Conservation (phyloP, 257 asterid species). For the Solanum dulcamara region DNA sequence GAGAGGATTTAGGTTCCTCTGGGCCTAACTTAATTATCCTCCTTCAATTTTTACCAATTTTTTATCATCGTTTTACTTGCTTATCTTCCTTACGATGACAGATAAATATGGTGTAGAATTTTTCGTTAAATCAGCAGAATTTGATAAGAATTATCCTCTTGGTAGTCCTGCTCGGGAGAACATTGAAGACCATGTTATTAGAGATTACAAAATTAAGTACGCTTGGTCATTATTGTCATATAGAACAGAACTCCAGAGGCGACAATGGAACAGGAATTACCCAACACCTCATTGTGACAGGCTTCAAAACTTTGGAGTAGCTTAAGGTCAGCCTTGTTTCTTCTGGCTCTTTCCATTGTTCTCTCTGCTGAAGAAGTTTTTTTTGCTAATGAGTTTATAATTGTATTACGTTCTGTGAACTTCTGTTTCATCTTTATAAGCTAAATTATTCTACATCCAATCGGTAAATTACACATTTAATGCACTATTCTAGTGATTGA, state of each 20-base stretch:
- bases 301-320: slow-evolving; percentile 57
- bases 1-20: slow-evolving; percentile 52
- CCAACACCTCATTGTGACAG: slow-evolving; percentile 92
- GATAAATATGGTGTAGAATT: slow-evolving; percentile 65
- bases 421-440: neutral
- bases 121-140: slow-evolving; percentile 61
- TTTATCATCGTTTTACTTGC: slow-evolving; percentile 75
- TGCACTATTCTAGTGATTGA: neutral
- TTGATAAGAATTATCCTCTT: slow-evolving; percentile 53
- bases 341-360: neutral
- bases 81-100: slow-evolving; percentile 63
- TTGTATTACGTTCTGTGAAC: neutral
- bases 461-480: neutral
- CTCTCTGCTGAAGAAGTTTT: neutral
- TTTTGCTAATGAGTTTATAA: neutral
- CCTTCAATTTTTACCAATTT: slow-evolving; percentile 69
- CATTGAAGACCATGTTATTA: slow-evolving; percentile 54
- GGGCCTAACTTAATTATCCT: slow-evolving; percentile 57
- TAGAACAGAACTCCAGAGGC: slow-evolving; percentile 92
- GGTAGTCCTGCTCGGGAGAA: slow-evolving; percentile 49
- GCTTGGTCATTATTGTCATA: slow-evolving; percentile 79
- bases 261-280: slow-evolving; percentile 77
- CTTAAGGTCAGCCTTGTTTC: slow-evolving; percentile 41
- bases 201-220: slow-evolving; percentile 63
- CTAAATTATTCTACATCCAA: neutral